Percentiles rank a stretch among this genome's conserved stretches.
Conservation (phyloP, 768 basidiomycete species). For the Boletus sp. region DNA sequence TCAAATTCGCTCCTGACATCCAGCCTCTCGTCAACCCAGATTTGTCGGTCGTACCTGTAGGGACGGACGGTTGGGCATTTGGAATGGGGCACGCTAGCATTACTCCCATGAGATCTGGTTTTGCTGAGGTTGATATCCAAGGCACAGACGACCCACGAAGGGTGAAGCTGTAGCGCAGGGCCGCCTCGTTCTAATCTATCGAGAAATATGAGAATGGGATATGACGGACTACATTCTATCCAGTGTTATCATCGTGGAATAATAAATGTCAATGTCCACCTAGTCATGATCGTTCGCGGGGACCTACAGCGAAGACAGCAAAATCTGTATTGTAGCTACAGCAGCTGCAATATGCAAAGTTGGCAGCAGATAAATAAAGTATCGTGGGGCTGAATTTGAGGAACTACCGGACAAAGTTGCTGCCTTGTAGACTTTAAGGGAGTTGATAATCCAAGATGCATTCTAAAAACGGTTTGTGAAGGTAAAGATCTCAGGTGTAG, state of each 20-base stretch:
- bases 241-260: constrained; percentile 8
- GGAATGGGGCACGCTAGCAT: constrained; percentile 67
- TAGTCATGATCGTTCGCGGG: neutral
- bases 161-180: constrained; percentile 41
- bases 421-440: constrained; percentile 69
- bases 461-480: constrained; percentile 44
- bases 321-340: constrained; percentile 8
- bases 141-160: constrained; percentile 5
- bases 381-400: constrained; percentile 14
- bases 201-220: neutral
- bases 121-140: constrained; percentile 49
- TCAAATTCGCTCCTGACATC: constrained; percentile 78
- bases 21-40: constrained; percentile 61
- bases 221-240: constrained; percentile 9
- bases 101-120: constrained; percentile 72
- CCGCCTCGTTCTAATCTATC: constrained; percentile 23
- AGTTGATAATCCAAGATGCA: constrained; percentile 79
- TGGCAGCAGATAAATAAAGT: constrained; percentile 1
- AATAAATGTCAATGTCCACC: constrained; percentile 2
- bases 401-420: constrained; percentile 42
- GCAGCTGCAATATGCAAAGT: constrained; percentile 10
- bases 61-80: constrained; percentile 82
- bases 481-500: neutral
- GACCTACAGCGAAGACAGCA: constrained; percentile 18
- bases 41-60: constrained; percentile 58